Conservation (phyloP, 2,329 filamentous ascomycete species). For the Monosporascus ibericus region DNA sequence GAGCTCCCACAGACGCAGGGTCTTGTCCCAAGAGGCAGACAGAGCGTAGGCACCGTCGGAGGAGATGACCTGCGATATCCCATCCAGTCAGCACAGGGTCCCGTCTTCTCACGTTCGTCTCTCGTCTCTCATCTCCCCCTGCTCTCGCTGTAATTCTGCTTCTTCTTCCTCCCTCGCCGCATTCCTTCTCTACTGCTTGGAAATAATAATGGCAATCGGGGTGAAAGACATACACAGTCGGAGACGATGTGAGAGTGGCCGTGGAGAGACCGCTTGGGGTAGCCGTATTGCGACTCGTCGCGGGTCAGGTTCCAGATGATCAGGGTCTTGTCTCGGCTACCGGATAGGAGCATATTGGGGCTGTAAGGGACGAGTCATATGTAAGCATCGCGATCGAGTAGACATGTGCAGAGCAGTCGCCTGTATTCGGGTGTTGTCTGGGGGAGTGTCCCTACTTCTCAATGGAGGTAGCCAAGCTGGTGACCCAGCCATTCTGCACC, state of each 20-base stretch:
- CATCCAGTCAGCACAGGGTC: conserved; percentile 21
- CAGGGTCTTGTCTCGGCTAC: conserved; percentile 94
- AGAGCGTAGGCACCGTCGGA: conserved; percentile 99
- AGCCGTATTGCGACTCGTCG: conserved; percentile 96
- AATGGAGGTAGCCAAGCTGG: conserved; percentile 94
- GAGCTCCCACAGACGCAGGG: conserved; percentile 98
- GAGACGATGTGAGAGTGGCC: conserved; percentile 99
- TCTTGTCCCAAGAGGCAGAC: conserved; percentile 99
- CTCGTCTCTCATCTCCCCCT: not conserved
- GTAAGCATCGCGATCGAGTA: conserved; percentile 21
- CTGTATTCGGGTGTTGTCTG: conserved; percentile 7
- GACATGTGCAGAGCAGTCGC: conserved; percentile 8
- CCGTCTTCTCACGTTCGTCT: conserved; percentile 6
- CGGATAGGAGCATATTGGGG: conserved; percentile 99
- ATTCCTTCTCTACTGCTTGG: not conserved
- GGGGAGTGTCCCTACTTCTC: conserved; percentile 70
- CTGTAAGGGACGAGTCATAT: conserved; percentile 33
- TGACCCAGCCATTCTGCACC: conserved; percentile 88
- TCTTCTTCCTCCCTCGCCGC: not conserved
- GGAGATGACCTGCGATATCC: conserved; percentile 76
- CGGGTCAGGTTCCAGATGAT: conserved; percentile 99
- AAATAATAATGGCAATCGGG: not conserved
- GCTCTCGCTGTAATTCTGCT: not conserved
- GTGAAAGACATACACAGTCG: conserved; percentile 79
- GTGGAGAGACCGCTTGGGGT: conserved; percentile 97